Evolutionary conservation across 2,329 filamentous ascomycete species (phyloP), one percentile per base, ranked within the genome.

Genomic region (Chrysoporthe puriensis): DNA sequence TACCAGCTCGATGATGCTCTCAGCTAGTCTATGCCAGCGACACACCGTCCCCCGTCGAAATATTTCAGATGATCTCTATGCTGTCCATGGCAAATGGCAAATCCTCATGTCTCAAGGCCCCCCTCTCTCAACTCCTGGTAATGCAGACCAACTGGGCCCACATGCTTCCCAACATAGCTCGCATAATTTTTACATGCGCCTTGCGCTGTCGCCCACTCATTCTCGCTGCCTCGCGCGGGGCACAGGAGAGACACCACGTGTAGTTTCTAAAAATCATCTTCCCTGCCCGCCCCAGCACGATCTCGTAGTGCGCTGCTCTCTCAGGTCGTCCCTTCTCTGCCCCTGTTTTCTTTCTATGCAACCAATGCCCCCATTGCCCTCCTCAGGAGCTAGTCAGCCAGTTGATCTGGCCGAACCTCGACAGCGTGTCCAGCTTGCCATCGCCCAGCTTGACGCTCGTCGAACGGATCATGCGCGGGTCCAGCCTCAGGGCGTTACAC

Each of bases 381-480:
- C 32, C 32, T 52, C 18, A 50, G 21, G 32, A n/a, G 32, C 54
- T 52, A 77, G 79, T 74, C 68, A 68, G 58, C 86, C 86, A 88
- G 71, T 81, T 78, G 6, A 86, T 78, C 32, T 78, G 76, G 1
- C 84, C 84, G 66, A 86, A 85, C 57, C 80, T 78, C 52, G 82
- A 80, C 64, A 85, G 74, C 11, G 87, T 84, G 64, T 94, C 94
- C 74, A 98, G 84, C 85, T 95, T 96, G 67, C 97, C 92, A 70
- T 89, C 83, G 56, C 94, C 95, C 72, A 98, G 84, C 84, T 94
- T 96, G 67, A 98, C 94, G 69, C 95, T 89, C 36, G 89, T 90
- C 74, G 94, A 91, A 68, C 94, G 88, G 71, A 99, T 91, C 88
- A 98, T 92, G 67, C 96, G 86, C 52, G 96, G 95, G 81, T 99